Evolutionary conservation across 257 asterid genomes (phyloP), one percentile per base, ranked within the genome.

Genomic region (Eustoma russellianum): DNA sequence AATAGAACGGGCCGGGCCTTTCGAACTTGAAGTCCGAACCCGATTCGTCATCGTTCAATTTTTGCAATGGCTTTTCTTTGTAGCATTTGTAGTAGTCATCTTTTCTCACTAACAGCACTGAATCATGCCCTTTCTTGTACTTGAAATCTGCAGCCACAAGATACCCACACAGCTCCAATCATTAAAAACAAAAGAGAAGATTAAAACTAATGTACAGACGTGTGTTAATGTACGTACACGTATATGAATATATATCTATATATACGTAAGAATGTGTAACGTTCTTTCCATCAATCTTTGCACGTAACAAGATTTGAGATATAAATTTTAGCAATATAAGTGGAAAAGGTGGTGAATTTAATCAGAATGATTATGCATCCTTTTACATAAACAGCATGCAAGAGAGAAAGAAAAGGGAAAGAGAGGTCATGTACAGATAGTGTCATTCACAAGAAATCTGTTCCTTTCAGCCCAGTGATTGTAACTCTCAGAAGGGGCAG

Each of bases 1-100:
- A 83, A 50, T 63, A 80, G 59, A 86, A 80, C 0, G 74, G 73
- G 7, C 95, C 94, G 0, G 87, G 53, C 0, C 84, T 73, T 8
- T 79, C 55, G 13, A 83, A 75, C 35, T 46, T 68, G 76, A 83
- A 64, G 24, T 43, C 16, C 0, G 95, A 78, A 24, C 40, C 16
- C 0, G 95, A 78, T 10, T 61, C 47, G 1, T 91, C 86, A 44
- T 67, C 86, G 12, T 66, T 80, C 9, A 83, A 24, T 16, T 46
- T 65, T 10, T 17, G 56, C 1, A 69, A 47, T 0, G 94, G 88
- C 16, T 62, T 83, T 2, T 52, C 71, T 9, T 65, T 62, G 60
- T 77, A 63, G 61, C 86, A 77, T 4, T 57, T 66, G 30, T 57
- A 63, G 53, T 78, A 83, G 24, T 75, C 84, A 2, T 64, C 70